phyloP scores from a whole-genome alignment of 2,329 filamentous ascomycete species.

The Fusarium brevicatenulatum region DNA sequence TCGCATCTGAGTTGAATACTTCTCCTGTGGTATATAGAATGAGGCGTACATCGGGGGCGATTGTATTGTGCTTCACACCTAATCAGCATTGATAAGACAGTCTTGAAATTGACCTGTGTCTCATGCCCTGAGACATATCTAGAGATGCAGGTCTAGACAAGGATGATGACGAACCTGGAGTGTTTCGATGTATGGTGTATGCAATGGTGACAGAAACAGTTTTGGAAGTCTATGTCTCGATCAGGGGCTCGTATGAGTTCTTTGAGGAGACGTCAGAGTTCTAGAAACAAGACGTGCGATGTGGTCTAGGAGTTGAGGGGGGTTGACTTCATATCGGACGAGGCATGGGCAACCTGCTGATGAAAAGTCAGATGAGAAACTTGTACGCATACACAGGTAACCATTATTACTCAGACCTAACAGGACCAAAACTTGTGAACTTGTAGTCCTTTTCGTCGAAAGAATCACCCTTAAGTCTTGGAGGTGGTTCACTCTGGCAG shows the following conservation, averaged over 20 bases:
- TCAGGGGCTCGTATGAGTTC: neutral
- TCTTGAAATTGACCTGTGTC: neutral
- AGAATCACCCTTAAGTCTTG: neutral
- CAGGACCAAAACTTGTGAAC: too few relatives aligned
- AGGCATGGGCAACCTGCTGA: neutral
- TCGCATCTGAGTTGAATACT: neutral
- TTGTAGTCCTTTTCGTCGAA: neutral
- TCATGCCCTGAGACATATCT: neutral
- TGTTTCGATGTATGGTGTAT: neutral
- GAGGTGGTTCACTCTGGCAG: neutral
- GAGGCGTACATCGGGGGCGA: slow-evolving; percentile 1
- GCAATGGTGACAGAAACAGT: too few relatives aligned
- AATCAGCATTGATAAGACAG: neutral
- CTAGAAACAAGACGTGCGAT: neutral
- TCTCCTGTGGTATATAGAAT: neutral
- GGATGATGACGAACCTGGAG: neutral
- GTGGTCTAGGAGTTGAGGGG: neutral
- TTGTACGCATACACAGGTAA: neutral
- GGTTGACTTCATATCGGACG: neutral
- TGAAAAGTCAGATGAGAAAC: neutral
- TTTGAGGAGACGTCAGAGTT: neutral
- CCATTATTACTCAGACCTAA: neutral
- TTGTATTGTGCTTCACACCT: neutral
- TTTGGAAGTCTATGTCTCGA: neutral
- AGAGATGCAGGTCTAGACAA: neutral